Conservation (phyloP, 2,329 filamentous ascomycete genomes). For the Colletotrichum chrysophilum region DNA sequence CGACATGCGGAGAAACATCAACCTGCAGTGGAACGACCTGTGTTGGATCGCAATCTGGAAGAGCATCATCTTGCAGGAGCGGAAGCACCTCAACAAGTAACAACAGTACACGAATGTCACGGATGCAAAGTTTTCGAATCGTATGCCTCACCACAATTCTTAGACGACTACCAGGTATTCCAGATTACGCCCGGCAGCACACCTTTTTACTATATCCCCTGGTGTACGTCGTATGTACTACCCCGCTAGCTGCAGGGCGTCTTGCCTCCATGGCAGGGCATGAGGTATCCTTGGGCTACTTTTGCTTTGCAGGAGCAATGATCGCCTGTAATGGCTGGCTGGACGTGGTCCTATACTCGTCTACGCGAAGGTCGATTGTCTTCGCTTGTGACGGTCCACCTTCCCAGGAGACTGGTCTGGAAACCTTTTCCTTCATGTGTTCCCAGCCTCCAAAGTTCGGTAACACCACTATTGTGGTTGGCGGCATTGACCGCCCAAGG, state of each 20-base stretch:
- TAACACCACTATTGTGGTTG: constrained; percentile 42
- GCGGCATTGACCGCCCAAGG: constrained; percentile 23
- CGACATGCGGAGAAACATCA: background rate
- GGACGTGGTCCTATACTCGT: constrained; percentile 59
- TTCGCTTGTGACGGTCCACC: constrained; percentile 43
- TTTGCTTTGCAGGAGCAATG: constrained; percentile 63
- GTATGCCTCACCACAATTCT: background rate
- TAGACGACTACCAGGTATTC: background rate
- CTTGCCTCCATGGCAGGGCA: constrained; percentile 66
- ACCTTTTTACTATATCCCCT: constrained; percentile 71
- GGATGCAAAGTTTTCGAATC: background rate
- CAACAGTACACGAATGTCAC: background rate
- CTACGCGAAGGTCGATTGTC: constrained; percentile 57
- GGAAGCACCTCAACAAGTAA: background rate
- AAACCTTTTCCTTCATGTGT: constrained; percentile 57
- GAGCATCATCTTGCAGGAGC: background rate
- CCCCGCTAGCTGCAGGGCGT: constrained; percentile 68
- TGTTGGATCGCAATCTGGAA: background rate
- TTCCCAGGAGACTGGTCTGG: constrained; percentile 51
- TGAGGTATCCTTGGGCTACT: constrained; percentile 56
- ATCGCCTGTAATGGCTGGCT: constrained; percentile 62
- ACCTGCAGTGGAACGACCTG: background rate
- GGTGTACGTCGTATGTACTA: constrained; percentile 73
- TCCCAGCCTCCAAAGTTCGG: constrained; percentile 43
- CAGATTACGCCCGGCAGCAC: constrained; percentile 42